A percentile compares a stretch with the other conserved stretches of the same genome.
These are phyloP conservation scores for Suhomyces pyralidae DNA, from an alignment of 805 yeast genomes.

Conservation along the genomic window DNA sequence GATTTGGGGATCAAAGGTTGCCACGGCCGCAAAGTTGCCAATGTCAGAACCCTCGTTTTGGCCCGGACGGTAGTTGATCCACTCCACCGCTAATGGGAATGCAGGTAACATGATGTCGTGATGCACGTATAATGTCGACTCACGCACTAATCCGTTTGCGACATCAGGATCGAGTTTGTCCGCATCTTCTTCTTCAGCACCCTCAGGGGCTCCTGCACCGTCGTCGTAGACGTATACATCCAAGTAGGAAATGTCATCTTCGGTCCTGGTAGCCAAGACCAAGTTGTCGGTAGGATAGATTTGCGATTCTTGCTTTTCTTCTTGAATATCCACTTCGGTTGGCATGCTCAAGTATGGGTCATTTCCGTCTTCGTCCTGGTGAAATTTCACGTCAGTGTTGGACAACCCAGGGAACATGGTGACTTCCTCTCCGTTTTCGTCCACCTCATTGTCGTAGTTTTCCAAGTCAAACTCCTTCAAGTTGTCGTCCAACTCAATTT, in stretches of 20 bases:
- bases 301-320: conserved; percentile 81
- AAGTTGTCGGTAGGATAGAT: conserved; percentile 87
- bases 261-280: conserved; percentile 89
- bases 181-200: conserved; percentile 62
- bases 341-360: conserved; percentile 67
- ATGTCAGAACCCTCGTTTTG: conserved; percentile 41
- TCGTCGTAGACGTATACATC: conserved; percentile 95
- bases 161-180: conserved; percentile 71
- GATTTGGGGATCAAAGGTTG: conserved; percentile 96
- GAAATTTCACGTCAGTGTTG: conserved; percentile 52
- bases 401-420: conserved; percentile 72
- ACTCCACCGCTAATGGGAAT: conserved; percentile 94
- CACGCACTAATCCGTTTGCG: conserved; percentile 69
- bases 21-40: conserved; percentile 94
- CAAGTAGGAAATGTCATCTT: conserved; percentile 87
- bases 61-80: conserved; percentile 78
- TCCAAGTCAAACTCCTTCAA: conserved; percentile 85
- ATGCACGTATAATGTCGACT: conserved; percentile 80
- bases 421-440: conserved; percentile 55
- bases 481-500: conserved; percentile 73
- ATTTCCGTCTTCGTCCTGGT: conserved; percentile 41
- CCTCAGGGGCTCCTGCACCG: conserved; percentile 78
- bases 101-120: conserved; percentile 97
- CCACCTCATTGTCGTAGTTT: conserved; percentile 70
- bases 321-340: conserved; percentile 58